phyloP scores from a whole-genome alignment of 208 protist genomes.

The Leishmania tarentolae region DNA sequence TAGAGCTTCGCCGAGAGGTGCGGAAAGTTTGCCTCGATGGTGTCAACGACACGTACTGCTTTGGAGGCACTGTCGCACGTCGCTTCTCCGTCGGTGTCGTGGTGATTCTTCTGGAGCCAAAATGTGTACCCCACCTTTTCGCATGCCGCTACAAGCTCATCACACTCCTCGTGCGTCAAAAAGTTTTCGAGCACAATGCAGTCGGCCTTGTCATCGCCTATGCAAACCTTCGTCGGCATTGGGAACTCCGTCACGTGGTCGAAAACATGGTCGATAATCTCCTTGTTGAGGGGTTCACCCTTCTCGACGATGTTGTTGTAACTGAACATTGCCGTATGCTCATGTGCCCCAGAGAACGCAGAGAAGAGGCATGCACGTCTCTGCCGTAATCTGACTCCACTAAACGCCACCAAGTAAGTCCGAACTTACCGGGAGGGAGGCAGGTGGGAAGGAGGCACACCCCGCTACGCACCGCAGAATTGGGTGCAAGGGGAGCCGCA shows the following conservation, averaged over 20 bases:
- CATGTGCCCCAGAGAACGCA: neutral
- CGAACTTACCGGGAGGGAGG: neutral
- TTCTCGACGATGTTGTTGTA: constrained; percentile 92
- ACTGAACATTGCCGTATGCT: constrained; percentile 40
- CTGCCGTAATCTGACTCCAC: neutral
- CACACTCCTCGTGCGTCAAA: constrained; percentile 74
- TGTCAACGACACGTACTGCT: constrained; percentile 84
- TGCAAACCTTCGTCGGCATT: constrained; percentile 22
- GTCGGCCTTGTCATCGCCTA: constrained; percentile 44
- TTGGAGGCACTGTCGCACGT: constrained; percentile 41
- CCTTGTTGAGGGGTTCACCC: constrained; percentile 66
- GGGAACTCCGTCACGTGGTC: constrained; percentile 24
- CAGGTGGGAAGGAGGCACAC: neutral
- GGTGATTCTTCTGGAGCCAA: constrained; percentile 63
- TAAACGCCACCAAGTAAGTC: neutral
- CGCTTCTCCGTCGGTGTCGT: constrained; percentile 44
- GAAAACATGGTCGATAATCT: constrained; percentile 59
- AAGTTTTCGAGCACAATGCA: constrained; percentile 82
- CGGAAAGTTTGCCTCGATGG: constrained; percentile 82
- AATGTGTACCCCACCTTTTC: constrained; percentile 84
- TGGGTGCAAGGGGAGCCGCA: neutral
- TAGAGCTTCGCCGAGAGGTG: constrained; percentile 65
- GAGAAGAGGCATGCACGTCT: neutral
- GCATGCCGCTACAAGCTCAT: constrained; percentile 61
- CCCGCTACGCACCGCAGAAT: neutral